Base-by-base conservation (phyloP, 345 rosid genomes). In the Euphorbia pulcherrima region DNA sequence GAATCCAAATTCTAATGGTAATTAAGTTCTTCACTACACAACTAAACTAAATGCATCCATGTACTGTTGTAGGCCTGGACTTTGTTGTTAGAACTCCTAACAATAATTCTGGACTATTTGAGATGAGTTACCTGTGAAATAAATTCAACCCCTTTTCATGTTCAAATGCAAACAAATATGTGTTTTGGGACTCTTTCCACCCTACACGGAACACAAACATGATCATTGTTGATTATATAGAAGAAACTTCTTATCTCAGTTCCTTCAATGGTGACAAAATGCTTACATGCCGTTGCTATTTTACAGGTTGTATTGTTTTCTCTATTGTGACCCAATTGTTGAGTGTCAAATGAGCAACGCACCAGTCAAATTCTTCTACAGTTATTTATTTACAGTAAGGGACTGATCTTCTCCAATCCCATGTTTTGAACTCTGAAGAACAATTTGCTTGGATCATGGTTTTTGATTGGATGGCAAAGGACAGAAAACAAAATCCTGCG, bases 171-270 rank as follows among this genome's bases (percentile, higher is more conserved):
- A 60, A 33, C 52, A 69, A 69, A 46, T 69, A 69, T 47, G 50
- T 69, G 23, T 48, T 69, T 23, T 69, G 72, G 72, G 72, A 69
- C 52, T 16, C 72, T n/a, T 69, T 69, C 53, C 72, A 69, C 58
- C 72, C 57, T 16, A 69, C 72, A 59, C 65, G 60, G 13, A 60
- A 26, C 12, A 21, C 65, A 30, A 59, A 59, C 23, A 26, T 18
- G 58, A 69, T 69, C 33, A 47, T 60, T 29, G 65, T 65, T 33
- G 58, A 60, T 48, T 69, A 69, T n/a, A 29, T 48, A 16, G 65
- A 59, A 1, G 44, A 48, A 50, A 69, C 35, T 29, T n/a, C 11
- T 59, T 47, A 24, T 7, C 72, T 29, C 57, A 69, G 46, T 60
- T 69, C 47, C 50, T 69, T 13, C 58, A 24, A 46, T n/a, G 56